These are phyloP conservation scores for Aureobasidium sp. DNA, from an alignment of 2,329 filamentous ascomycete species.

Conservation along the genomic window DNA sequence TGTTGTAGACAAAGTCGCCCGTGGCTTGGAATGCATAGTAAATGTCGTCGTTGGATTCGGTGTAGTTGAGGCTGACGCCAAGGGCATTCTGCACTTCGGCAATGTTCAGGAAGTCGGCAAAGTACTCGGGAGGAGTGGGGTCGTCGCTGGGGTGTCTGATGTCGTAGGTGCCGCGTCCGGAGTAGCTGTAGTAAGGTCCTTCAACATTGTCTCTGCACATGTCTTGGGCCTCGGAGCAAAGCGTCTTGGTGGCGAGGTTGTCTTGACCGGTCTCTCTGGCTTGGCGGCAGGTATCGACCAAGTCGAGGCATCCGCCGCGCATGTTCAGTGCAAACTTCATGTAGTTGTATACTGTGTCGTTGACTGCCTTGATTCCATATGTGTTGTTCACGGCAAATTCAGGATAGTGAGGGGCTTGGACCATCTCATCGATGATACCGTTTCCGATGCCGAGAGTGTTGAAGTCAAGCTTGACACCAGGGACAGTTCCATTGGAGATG, in stretches of 20 bases:
- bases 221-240: constrained; percentile 49
- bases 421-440: constrained; percentile 48
- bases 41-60: constrained; percentile 42
- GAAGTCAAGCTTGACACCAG: constrained; percentile 37
- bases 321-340: constrained; percentile 50
- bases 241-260: constrained; percentile 29
- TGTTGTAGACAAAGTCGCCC: constrained; percentile 58
- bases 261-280: constrained; percentile 31
- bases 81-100: constrained; percentile 51
- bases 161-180: constrained; percentile 53
- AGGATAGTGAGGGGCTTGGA: constrained; percentile 45
- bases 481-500: constrained; percentile 37
- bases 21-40: constrained; percentile 46
- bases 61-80: constrained; percentile 51
- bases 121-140: constrained; percentile 55
- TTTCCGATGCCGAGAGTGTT: constrained; percentile 49
- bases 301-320: constrained; percentile 41
- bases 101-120: constrained; percentile 59
- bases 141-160: constrained; percentile 50
- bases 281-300: constrained; percentile 47
- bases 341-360: constrained; percentile 53
- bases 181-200: constrained; percentile 48
- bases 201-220: constrained; percentile 54
- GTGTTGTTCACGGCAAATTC: constrained; percentile 50
- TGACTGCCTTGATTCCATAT: constrained; percentile 49